Conservation (phyloP, 345 rosid genomes). For the Rhodamnia argentea region DNA sequence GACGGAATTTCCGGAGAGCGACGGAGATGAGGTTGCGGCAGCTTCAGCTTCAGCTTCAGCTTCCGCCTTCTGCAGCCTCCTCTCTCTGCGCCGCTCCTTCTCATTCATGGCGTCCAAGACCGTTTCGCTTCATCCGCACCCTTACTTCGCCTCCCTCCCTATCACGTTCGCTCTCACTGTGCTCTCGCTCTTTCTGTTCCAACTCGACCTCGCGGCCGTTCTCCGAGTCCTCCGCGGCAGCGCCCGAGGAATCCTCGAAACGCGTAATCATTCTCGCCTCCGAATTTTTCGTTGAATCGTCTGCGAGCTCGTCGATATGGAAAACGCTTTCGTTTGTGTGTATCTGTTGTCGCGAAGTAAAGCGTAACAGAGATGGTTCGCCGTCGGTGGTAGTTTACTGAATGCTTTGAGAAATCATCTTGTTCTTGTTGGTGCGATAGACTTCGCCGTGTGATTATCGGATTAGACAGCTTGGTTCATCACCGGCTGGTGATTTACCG, state of each 20-base stretch:
- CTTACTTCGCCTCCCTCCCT: background rate
- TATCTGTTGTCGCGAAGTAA: background rate
- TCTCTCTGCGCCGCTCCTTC: background rate
- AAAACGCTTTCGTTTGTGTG: background rate
- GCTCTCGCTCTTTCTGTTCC: background rate
- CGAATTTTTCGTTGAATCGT: accelerated
- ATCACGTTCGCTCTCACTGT: background rate
- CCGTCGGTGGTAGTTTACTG: background rate
- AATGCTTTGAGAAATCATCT: background rate
- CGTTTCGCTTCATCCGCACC: background rate
- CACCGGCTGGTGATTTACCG: background rate
- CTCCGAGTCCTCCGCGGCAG: background rate
- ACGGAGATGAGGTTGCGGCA: constrained; percentile 1
- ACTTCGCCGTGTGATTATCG: background rate
- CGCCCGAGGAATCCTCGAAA: background rate
- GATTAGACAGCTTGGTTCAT: background rate
- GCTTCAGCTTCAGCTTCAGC: background rate
- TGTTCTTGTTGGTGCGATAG: background rate
- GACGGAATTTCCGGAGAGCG: background rate
- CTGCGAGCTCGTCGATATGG: background rate
- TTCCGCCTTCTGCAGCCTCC: background rate
- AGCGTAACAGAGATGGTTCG: background rate
- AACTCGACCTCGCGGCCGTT: background rate
- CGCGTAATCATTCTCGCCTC: background rate
- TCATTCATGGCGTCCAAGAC: background rate